Conservation (phyloP, 2,329 filamentous ascomycete species). For the Ophiostoma quercus region DNA sequence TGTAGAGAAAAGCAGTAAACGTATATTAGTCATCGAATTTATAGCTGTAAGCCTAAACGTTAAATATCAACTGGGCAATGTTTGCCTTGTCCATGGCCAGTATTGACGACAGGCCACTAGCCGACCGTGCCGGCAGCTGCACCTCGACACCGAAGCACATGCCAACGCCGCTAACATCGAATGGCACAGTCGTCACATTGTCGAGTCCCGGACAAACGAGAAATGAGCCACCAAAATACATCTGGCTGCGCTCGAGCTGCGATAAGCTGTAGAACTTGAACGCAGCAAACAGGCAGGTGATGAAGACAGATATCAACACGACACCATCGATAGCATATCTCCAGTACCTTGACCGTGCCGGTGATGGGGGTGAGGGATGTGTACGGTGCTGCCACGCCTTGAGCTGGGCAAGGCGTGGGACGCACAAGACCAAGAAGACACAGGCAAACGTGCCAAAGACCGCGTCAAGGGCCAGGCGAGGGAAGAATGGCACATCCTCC, state of each 20-base stretch:
- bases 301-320: not conserved
- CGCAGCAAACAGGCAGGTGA: not conserved
- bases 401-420: not conserved
- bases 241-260: not conserved
- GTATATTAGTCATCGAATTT: not conserved
- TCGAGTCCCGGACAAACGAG: not conserved
- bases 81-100: not conserved
- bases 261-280: not conserved
- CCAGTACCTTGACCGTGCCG: not conserved
- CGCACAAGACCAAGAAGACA: not conserved
- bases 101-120: not conserved
- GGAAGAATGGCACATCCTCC: not conserved
- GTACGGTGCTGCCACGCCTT: not conserved
- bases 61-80: not conserved
- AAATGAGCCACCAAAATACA: not conserved
- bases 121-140: not conserved
- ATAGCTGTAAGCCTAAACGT: not conserved
- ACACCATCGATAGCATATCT: not conserved
- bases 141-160: not conserved
- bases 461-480: not conserved
- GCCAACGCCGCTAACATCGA: not conserved
- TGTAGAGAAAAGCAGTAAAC: not conserved
- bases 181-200: not conserved
- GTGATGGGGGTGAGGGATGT: not conserved
- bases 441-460: conserved; percentile 1